Evolutionary conservation across 2,329 filamentous ascomycete genomes (phyloP), one percentile per base, ranked within the genome.

Genomic region (Mycosphaerella sp.): DNA sequence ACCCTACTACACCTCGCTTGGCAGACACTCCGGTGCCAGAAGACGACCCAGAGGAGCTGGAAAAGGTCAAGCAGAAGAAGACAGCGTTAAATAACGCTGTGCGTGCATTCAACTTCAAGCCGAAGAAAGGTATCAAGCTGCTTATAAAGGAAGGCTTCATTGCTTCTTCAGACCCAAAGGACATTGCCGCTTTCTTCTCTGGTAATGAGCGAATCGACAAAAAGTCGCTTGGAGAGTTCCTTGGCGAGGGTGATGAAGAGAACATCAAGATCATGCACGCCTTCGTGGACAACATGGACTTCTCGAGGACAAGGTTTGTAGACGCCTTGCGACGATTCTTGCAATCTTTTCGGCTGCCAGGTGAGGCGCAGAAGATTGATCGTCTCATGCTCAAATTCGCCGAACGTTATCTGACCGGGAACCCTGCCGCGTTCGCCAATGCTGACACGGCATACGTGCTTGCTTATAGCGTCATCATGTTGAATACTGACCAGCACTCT

Each of bases 381-480:
- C 87, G 93, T 42, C 95, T 97, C 71, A 97, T 98, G 93, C 75
- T 98, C 59, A 98, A 98, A 69, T 98, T 97, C 71, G 93, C 93
- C 8, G 91, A 97, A 69, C 84, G 91, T 54, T 98, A 98, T 68
- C 87, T 95, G 45, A 86, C 85, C 54, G 90, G 90, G 27, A 98
- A 98, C 61, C 93, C 93, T 0, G 95, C 95, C 65, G 91, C 93
- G 1, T 98, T 95, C 69, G 93, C 93, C 32, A 98, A 97, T 64
- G 94, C 93, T 1, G 94, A 98, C 67, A 98, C 94, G 0, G 91
- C 93, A 12, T 98, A 98, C 61, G 89, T 98, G 7, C 76, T 98
- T 34, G 85, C 89, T 0, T 98, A 98, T 70, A 97, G 91, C 0
- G 93, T 97, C 49, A 96, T 98, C 62, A 77, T 98, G 80, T 75